phyloP scores from a whole-genome alignment of 1,139 yeast species.

The Candida buenavistaensis region DNA sequence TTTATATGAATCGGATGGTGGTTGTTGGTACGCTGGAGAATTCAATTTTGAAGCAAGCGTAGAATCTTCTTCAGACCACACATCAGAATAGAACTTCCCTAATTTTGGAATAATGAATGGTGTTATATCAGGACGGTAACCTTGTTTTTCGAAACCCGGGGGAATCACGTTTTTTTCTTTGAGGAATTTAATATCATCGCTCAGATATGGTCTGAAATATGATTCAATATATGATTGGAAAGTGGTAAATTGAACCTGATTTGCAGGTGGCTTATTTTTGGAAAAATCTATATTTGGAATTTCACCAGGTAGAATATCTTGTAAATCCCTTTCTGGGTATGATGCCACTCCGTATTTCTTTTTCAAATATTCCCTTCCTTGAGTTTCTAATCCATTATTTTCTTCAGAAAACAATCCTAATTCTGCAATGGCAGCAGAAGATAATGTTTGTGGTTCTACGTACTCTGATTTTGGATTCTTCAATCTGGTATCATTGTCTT shows the following conservation, averaged over 20 bases:
- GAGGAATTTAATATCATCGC: conserved; percentile 78
- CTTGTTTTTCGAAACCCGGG: conserved; percentile 44
- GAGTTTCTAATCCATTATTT: conserved; percentile 52
- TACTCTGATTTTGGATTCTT: conserved; percentile 80
- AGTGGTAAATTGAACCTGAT: conserved; percentile 90
- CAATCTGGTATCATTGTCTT: conserved; percentile 56
- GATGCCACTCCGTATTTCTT: conserved; percentile 85
- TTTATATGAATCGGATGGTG: conserved; percentile 44
- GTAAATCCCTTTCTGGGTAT: conserved; percentile 77
- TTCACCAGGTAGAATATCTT: conserved; percentile 78
- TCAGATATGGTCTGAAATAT: conserved; percentile 71
- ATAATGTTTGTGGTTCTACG: conserved; percentile 70
- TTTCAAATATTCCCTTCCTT: conserved; percentile 72
- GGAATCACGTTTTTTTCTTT: conserved; percentile 60
- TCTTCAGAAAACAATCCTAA: conserved; percentile 69
- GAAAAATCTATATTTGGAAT: conserved; percentile 89
- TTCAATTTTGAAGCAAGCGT: conserved; percentile 41
- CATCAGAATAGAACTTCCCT: conserved; percentile 77
- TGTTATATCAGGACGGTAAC: conserved; percentile 65
- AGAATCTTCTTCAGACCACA: conserved; percentile 85
- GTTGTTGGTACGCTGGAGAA: conserved; percentile 38
- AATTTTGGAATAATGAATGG: conserved; percentile 80
- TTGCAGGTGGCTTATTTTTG: conserved; percentile 74
- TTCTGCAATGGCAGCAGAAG: conserved; percentile 61
- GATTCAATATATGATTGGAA: conserved; percentile 85